Evolutionary conservation across 2,329 filamentous ascomycete species (phyloP).

Genomic region (Pestalotiopsis sp.): DNA sequence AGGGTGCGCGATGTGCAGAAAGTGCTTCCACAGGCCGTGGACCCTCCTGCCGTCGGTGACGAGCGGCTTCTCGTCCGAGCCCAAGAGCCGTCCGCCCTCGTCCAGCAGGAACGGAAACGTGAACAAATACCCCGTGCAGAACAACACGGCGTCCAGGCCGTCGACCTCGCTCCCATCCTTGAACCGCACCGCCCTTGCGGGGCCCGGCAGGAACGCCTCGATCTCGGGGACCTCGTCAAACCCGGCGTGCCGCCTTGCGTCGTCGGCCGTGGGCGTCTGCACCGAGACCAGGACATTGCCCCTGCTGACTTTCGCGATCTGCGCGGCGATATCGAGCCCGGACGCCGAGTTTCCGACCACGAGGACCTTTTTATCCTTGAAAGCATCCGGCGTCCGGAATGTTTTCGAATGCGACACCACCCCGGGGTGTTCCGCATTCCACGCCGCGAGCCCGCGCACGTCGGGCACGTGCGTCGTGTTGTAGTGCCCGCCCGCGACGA

Average conservation of each 20-base stretch:
- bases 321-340: constrained; percentile 78
- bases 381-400: constrained; percentile 69
- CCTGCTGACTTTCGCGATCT: constrained; percentile 66
- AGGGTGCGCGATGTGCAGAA: constrained; percentile 75
- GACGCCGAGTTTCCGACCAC: constrained; percentile 85
- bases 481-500: constrained; percentile 78
- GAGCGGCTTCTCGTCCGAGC: constrained; percentile 29
- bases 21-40: constrained; percentile 73
- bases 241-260: constrained; percentile 41
- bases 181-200: constrained; percentile 63
- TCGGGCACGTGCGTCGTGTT: constrained; percentile 67
- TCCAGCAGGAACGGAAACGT: constrained; percentile 71
- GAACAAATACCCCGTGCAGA: constrained; percentile 90
- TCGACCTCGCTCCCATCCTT: constrained; percentile 62
- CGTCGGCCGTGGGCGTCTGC: constrained; percentile 49
- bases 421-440: constrained; percentile 59
- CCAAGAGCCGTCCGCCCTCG: constrained; percentile 22
- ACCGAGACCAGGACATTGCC: constrained; percentile 67
- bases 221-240: constrained; percentile 61
- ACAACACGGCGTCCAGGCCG: constrained; percentile 75
- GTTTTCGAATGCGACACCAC: constrained; percentile 76
- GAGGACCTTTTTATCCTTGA: constrained; percentile 71
- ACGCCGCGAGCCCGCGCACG: constrained; percentile 60
- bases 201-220: constrained; percentile 52
- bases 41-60: constrained; percentile 72